phyloP scores from a whole-genome alignment of 768 basidiomycete genomes.

The Boletus vinaceobasis region DNA sequence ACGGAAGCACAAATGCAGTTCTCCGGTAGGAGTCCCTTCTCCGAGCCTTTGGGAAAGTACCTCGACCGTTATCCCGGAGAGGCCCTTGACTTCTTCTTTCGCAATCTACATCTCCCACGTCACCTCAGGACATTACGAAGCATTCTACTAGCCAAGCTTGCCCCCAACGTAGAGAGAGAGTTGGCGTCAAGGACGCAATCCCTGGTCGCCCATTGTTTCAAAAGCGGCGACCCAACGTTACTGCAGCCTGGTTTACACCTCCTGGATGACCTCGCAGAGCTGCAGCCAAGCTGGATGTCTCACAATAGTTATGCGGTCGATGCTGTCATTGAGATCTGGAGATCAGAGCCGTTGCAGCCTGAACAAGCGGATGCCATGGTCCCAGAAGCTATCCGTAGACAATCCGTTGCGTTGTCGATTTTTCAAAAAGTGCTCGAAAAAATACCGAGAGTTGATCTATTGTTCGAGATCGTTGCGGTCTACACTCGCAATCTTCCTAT shows the following conservation, averaged over 20 bases:
- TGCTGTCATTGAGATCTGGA: conserved; percentile 73
- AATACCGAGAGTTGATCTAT: conserved; percentile 76
- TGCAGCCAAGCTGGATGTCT: conserved; percentile 68
- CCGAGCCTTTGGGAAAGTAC: conserved; percentile 86
- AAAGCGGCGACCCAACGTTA: conserved; percentile 45
- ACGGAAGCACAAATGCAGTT: conserved; percentile 92
- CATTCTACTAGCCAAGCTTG: conserved; percentile 75
- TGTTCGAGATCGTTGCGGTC: conserved; percentile 83
- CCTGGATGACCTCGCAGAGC: conserved; percentile 68
- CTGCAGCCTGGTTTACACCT: conserved; percentile 72
- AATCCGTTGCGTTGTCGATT: conserved; percentile 66
- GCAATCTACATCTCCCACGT: conserved; percentile 70
- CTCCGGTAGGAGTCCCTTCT: conserved; percentile 86
- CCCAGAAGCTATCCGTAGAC: conserved; percentile 54
- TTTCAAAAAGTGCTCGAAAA: conserved; percentile 71
- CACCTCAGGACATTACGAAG: conserved; percentile 82
- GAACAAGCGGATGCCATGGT: conserved; percentile 42
- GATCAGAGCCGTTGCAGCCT: conserved; percentile 42
- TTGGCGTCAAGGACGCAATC: conserved; percentile 55
- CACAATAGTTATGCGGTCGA: conserved; percentile 67
- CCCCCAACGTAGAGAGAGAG: conserved; percentile 71
- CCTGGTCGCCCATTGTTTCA: conserved; percentile 52
- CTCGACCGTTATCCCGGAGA: conserved; percentile 87
- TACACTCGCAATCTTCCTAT: conserved; percentile 79
- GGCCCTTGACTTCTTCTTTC: conserved; percentile 80